phyloP scores from a whole-genome alignment of 2,329 filamentous ascomycete species.

The Alternaria rosae region DNA sequence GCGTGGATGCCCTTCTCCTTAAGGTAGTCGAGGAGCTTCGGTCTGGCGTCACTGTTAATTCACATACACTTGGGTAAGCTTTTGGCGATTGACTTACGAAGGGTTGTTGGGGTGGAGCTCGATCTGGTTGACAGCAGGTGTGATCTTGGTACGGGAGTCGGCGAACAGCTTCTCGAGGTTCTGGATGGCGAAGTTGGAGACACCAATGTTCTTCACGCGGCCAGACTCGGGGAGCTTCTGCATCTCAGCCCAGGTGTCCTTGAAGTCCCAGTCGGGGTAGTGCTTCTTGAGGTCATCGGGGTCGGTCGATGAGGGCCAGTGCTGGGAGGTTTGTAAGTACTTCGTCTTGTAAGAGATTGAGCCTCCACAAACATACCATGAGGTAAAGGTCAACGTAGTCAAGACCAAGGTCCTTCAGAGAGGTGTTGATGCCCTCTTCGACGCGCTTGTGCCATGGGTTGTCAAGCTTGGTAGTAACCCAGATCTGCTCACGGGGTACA shows the following conservation, averaged over 20 bases:
- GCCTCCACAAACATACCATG: conserved; percentile 55
- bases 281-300: conserved; percentile 71
- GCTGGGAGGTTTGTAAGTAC: conserved; percentile 27
- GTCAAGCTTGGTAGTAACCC: conserved; percentile 82
- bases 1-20: conserved; percentile 75
- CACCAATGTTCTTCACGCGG: conserved; percentile 81
- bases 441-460: conserved; percentile 75
- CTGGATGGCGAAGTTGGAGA: conserved; percentile 84
- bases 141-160: conserved; percentile 68
- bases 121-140: conserved; percentile 79
- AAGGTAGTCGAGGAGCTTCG: conserved; percentile 77
- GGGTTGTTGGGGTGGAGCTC: conserved; percentile 83
- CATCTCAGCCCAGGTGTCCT: conserved; percentile 78
- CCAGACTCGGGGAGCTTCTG: conserved; percentile 72
- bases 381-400: conserved; percentile 75
- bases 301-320: conserved; percentile 71
- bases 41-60: conserved; percentile 44
- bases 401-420: conserved; percentile 67
- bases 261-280: conserved; percentile 79
- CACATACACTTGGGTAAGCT: not conserved
- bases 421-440: conserved; percentile 65
- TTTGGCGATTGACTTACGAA: conserved; percentile 54
- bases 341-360: not conserved
- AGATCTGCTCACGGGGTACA: conserved; percentile 72
- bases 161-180: conserved; percentile 78